Conservation (phyloP, 2,329 filamentous ascomycete species). For the Colletotrichum lini region DNA sequence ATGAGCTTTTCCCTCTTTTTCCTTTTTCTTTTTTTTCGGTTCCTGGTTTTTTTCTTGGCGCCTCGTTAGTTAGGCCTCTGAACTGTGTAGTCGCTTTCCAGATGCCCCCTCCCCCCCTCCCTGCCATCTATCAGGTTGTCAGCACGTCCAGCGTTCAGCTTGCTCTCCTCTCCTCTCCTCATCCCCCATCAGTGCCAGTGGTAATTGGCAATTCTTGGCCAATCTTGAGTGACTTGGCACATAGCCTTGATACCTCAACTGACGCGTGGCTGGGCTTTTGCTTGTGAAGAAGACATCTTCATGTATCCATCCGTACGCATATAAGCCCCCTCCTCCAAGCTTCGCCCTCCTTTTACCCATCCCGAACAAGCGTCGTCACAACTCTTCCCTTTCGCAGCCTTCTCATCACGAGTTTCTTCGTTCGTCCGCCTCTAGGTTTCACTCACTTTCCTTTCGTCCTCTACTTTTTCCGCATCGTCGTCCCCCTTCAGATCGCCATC, state of each 20-base stretch:
- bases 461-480: background rate
- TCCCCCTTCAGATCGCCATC: too few relatives aligned
- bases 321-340: constrained; percentile 2
- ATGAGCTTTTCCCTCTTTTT: too few relatives aligned
- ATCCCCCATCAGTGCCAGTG: background rate
- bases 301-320: background rate
- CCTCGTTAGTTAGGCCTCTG: background rate
- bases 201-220: background rate
- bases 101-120: background rate
- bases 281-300: too few relatives aligned
- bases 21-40: too few relatives aligned
- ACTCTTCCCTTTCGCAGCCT: background rate
- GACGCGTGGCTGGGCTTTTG: background rate
- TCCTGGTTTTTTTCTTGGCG: background rate
- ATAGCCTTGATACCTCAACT: background rate
- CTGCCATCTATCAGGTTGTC: background rate
- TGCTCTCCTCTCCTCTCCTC: too few relatives aligned
- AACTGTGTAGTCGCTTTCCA: background rate
- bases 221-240: background rate
- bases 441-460: background rate
- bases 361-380: background rate
- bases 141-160: background rate
- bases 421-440: background rate
- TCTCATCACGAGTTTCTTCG: background rate
- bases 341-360: background rate